These are phyloP conservation scores for Geotrichum fermentans DNA, from an alignment of 1,139 yeast species.

Conservation along the genomic window DNA sequence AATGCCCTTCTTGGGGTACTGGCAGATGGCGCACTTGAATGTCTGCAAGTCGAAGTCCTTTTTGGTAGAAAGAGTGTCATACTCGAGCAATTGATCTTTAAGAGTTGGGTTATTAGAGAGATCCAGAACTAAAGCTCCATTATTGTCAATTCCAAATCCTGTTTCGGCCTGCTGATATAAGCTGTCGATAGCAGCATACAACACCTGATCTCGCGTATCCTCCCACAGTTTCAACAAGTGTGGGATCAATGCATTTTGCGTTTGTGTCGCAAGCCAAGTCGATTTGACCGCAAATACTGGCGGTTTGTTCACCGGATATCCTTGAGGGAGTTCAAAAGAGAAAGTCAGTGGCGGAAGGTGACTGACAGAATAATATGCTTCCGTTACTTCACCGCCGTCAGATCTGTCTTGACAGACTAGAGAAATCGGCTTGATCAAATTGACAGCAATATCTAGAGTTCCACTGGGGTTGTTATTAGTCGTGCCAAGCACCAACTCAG, in stretches of 20 bases:
- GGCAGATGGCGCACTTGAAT: slow-evolving; percentile 58
- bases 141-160: slow-evolving; percentile 13
- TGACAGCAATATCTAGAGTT: slow-evolving; percentile 22
- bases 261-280: slow-evolving; percentile 28
- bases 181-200: slow-evolving; percentile 47
- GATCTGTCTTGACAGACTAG: slow-evolving; percentile 17
- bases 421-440: slow-evolving; percentile 21
- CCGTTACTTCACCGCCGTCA: slow-evolving; percentile 2
- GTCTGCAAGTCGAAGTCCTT: slow-evolving; percentile 41
- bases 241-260: slow-evolving; percentile 30
- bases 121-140: slow-evolving; percentile 1
- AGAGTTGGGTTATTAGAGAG: slow-evolving; percentile 19
- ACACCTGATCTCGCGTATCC: slow-evolving; percentile 41
- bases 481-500: slow-evolving; percentile 37
- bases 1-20: slow-evolving; percentile 48
- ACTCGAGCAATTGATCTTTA: slow-evolving; percentile 25
- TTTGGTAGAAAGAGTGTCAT: slow-evolving; percentile 27
- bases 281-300: slow-evolving; percentile 28
- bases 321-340: slow-evolving; percentile 24
- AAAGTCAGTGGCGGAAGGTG: slow-evolving; percentile 28
- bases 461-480: slow-evolving; percentile 21
- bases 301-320: slow-evolving; percentile 26
- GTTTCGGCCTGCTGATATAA: slow-evolving; percentile 36
- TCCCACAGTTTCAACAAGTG: slow-evolving; percentile 35
- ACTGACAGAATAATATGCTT: slow-evolving; percentile 11